These are phyloP conservation scores for Thelonectria discophora DNA, from an alignment of 2,329 filamentous ascomycete species.

Conservation along the genomic window DNA sequence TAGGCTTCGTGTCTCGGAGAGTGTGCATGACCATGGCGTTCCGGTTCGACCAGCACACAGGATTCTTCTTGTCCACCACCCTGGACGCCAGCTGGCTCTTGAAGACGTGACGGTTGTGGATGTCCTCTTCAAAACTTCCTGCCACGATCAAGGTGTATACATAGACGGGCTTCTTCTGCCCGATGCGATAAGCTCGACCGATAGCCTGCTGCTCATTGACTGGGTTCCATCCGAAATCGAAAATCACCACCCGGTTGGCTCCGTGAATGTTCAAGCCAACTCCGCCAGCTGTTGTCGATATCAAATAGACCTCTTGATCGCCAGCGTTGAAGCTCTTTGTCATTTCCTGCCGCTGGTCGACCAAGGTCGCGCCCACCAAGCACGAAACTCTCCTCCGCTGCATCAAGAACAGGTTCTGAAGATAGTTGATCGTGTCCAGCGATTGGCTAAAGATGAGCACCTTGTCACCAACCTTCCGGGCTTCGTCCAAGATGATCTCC, in stretches of 20 bases:
- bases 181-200: constrained; percentile 85
- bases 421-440: constrained; percentile 73
- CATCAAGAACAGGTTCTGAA: constrained; percentile 64
- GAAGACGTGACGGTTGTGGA: constrained; percentile 80
- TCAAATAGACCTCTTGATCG: constrained; percentile 71
- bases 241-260: constrained; percentile 86
- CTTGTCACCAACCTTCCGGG: constrained; percentile 71
- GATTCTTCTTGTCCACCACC: constrained; percentile 85
- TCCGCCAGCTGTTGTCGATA: constrained; percentile 85
- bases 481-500: constrained; percentile 73
- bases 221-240: constrained; percentile 86
- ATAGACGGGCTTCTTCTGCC: constrained; percentile 80
- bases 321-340: constrained; percentile 75
- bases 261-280: constrained; percentile 84
- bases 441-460: constrained; percentile 84
- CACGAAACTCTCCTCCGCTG: constrained; percentile 61
- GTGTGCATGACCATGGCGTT: constrained; percentile 66
- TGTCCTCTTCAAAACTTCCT: constrained; percentile 79
- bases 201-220: constrained; percentile 86
- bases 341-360: constrained; percentile 66
- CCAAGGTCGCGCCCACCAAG: constrained; percentile 72
- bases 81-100: constrained; percentile 82
- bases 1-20: constrained; percentile 60
- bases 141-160: constrained; percentile 84
- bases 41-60: constrained; percentile 70